A percentile compares a stretch with the other conserved stretches of the same genome.
Conservation (phyloP, 345 rosid species). For the Hypericum androsaemum region DNA sequence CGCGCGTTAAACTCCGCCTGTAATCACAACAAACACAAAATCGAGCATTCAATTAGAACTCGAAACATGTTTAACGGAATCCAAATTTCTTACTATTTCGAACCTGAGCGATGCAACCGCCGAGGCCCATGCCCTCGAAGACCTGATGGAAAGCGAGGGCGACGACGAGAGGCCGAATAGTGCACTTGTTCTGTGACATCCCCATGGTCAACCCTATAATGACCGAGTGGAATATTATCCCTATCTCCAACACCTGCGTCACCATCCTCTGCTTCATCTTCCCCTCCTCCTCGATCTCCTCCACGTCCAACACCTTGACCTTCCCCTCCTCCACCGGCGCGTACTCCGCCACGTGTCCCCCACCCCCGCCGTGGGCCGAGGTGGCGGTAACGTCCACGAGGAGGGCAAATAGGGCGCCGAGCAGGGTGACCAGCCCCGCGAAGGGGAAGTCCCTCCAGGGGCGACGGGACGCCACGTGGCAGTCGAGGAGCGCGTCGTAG, state of each 20-base stretch:
- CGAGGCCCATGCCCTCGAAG: conserved; percentile 94
- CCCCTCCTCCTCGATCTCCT: conserved; percentile 27
- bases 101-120: conserved; percentile 99
- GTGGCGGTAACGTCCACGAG: conserved; percentile 78
- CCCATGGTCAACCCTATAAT: conserved; percentile 95
- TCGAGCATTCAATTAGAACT: background rate
- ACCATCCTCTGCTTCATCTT: conserved; percentile 74
- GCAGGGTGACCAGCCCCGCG: conserved; percentile 61
- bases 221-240: conserved; percentile 89
- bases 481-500: conserved; percentile 57
- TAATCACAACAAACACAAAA: conserved; percentile 6
- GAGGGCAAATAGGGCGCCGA: conserved; percentile 61
- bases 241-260: conserved; percentile 86
- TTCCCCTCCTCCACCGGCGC: conserved; percentile 20
- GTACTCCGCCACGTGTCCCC: background rate
- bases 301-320: conserved; percentile 6
- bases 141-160: conserved; percentile 92
- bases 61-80: no score
- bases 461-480: conserved; percentile 60
- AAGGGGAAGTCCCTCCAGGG: conserved; percentile 93
- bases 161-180: conserved; percentile 74
- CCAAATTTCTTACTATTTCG: no score
- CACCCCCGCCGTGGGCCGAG: conserved; percentile 26
- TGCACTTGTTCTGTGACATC: conserved; percentile 90
- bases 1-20: conserved; percentile 79